phyloP scores from a whole-genome alignment of 2,329 filamentous ascomycete genomes.

The Thelonectria discophora region DNA sequence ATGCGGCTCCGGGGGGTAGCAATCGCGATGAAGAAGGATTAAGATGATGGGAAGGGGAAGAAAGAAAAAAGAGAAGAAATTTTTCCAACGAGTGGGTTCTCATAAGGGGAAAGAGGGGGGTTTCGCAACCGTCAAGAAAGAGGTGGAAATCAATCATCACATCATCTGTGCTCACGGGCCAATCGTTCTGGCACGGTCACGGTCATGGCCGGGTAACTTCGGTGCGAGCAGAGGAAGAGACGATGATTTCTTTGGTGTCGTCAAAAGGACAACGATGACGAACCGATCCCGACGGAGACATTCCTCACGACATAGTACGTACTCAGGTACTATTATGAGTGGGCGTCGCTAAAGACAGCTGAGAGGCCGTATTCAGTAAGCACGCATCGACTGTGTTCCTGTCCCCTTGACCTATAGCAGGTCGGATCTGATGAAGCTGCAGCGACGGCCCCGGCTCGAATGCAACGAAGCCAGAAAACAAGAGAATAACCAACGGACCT shows the following conservation, averaged over 20 bases:
- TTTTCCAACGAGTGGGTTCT: background rate
- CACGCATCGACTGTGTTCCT: background rate
- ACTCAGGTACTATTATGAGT: too few relatives aligned
- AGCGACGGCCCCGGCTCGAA: background rate
- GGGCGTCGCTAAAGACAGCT: background rate
- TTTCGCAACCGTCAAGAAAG: slow-evolving; percentile 13
- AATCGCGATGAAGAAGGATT: slow-evolving; percentile 9
- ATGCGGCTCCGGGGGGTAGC: slow-evolving; percentile 18
- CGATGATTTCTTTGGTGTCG: background rate
- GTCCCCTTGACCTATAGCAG: background rate
- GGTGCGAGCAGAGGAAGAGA: slow-evolving; percentile 11
- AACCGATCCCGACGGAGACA: slow-evolving; percentile 11
- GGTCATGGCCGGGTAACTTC: slow-evolving; percentile 23
- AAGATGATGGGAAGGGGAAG: background rate
- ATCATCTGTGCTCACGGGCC: slow-evolving; percentile 41
- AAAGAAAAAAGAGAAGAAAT: background rate
- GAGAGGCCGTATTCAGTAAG: slow-evolving; percentile 3
- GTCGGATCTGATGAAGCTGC: slow-evolving; percentile 8
- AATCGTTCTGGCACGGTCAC: slow-evolving; percentile 41
- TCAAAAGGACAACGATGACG: background rate
- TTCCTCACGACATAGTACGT: background rate
- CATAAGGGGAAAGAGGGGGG: background rate
- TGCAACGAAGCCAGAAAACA: slow-evolving; percentile 3
- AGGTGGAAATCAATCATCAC: slow-evolving; percentile 27
- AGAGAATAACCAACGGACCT: background rate